A percentile compares a stretch with the other conserved stretches of the same genome.
These are phyloP conservation scores for Xylaria sp. DNA, from an alignment of 495 filamentous ascomycete species.

Conservation along the genomic window DNA sequence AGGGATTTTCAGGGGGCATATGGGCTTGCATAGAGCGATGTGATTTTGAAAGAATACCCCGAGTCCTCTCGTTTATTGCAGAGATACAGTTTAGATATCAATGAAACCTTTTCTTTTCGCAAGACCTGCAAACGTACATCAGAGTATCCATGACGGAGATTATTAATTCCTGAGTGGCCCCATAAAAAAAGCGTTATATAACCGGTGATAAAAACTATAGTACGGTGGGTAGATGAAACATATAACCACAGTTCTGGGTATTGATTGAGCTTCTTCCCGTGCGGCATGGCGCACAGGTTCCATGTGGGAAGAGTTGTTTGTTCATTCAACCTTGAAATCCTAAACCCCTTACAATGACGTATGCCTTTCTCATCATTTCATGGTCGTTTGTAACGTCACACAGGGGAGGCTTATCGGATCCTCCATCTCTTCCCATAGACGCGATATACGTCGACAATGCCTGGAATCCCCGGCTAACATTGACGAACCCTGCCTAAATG, in stretches of 20 bases:
- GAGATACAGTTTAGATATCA: constrained; percentile 6
- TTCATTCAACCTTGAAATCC: not conserved
- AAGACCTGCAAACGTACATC: not conserved
- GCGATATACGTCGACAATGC: not conserved
- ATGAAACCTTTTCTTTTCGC: not conserved
- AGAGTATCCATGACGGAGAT: not conserved
- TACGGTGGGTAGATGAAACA: not conserved
- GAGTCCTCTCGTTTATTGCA: constrained; percentile 21
- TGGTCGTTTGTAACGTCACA: not conserved
- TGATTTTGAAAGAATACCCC: constrained; percentile 21
- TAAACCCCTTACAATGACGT: not conserved
- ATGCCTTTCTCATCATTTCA: not conserved
- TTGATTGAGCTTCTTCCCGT: not conserved
- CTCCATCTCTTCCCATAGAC: not conserved
- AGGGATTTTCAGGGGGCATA: not conserved
- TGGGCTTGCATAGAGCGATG: constrained; percentile 23
- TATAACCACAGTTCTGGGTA: not conserved
- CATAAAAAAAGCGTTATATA: not conserved
- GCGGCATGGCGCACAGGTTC: not conserved
- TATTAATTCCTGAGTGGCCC: not conserved
- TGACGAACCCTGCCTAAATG: not conserved
- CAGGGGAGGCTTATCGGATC: not conserved
- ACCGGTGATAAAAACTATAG: too few species aligned
- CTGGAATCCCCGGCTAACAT: not conserved
- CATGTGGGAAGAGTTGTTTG: not conserved